Conservation (phyloP, 352 stramenopile genomes). For the Phytophthora fragariae region DNA sequence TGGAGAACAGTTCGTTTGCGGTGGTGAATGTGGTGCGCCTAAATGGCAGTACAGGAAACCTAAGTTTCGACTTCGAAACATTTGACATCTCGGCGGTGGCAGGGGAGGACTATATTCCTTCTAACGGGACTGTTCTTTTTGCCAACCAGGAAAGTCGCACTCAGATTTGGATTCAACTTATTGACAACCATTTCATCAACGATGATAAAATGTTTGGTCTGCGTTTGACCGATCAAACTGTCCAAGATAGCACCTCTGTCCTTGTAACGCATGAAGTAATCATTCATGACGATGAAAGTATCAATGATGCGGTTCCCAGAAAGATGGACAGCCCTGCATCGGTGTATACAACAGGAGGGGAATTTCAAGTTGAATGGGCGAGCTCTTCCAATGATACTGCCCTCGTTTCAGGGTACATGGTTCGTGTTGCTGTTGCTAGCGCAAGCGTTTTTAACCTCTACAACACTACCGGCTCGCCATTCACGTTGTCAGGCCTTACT, state of each 20-base stretch:
- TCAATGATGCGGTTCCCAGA: conserved; percentile 35
- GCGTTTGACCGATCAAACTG: conserved; percentile 34
- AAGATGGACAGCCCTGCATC: conserved; percentile 18
- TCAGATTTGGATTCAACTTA: conserved; percentile 50
- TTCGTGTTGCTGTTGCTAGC: conserved; percentile 39
- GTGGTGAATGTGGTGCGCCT: conserved; percentile 56
- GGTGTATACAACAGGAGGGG: conserved; percentile 49
- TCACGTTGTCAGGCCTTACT: conserved; percentile 51
- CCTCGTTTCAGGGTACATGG: conserved; percentile 37
- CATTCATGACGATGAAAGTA: conserved; percentile 61
- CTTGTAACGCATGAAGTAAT: conserved; percentile 43
- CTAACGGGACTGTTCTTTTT: conserved; percentile 38
- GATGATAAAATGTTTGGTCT: conserved; percentile 48
- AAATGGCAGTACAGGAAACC: conserved; percentile 51
- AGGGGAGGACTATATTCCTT: conserved; percentile 47
- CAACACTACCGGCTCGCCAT: conserved; percentile 44
- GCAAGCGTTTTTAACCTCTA: conserved; percentile 45
- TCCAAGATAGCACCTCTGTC: neutral
- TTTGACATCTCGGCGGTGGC: conserved; percentile 49
- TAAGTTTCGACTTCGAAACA: conserved; percentile 54
- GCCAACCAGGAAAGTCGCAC: conserved; percentile 43
- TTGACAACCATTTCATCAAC: conserved; percentile 56
- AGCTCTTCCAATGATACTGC: conserved; percentile 7
- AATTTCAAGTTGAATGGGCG: conserved; percentile 54
- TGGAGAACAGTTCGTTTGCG: conserved; percentile 48